Conservation (phyloP, 768 basidiomycete species). For the Phylloporus sp. region DNA sequence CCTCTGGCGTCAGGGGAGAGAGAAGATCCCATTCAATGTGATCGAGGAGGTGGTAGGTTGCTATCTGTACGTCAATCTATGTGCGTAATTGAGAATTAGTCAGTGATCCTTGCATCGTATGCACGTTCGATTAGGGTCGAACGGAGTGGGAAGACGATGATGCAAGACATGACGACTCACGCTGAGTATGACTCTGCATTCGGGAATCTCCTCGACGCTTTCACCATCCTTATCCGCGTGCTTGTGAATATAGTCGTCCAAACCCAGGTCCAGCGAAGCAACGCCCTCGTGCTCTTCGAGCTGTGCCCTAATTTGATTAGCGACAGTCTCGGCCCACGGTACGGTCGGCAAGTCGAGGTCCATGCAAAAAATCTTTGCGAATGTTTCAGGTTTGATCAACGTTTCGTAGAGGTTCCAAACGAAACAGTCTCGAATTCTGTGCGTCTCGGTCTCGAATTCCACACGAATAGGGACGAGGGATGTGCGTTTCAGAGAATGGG, state of each 20-base stretch:
- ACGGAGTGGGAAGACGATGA: constrained; percentile 9
- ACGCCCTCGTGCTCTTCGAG: constrained; percentile 85
- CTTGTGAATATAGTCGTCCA: constrained; percentile 25
- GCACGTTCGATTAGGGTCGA: constrained; percentile 17
- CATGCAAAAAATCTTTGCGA: constrained; percentile 81
- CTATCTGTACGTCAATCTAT: constrained; percentile 96
- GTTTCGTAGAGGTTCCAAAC: constrained; percentile 92
- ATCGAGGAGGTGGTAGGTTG: constrained; percentile 84
- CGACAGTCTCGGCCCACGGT: constrained; percentile 72
- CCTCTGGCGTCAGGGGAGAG: constrained; percentile 84
- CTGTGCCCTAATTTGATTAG: constrained; percentile 85
- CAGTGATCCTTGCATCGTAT: constrained; percentile 7
- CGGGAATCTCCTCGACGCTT: constrained; percentile 58
- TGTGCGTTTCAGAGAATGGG: constrained; percentile 49
- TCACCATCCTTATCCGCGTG: constrained; percentile 32
- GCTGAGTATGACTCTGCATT: constrained; percentile 78
- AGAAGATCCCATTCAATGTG: constrained; percentile 99
- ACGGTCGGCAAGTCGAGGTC: constrained; percentile 74
- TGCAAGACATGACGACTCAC: constrained; percentile 38
- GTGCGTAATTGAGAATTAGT: constrained; percentile 3
- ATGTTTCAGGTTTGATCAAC: constrained; percentile 78
- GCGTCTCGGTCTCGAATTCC: constrained; percentile 89
- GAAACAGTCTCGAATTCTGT: constrained; percentile 90
- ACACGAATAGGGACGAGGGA: constrained; percentile 88
- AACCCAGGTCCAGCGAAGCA: constrained; percentile 68